These are phyloP conservation scores for Salix koriyanagi DNA, from an alignment of 345 rosid genomes.

Conservation along the genomic window DNA sequence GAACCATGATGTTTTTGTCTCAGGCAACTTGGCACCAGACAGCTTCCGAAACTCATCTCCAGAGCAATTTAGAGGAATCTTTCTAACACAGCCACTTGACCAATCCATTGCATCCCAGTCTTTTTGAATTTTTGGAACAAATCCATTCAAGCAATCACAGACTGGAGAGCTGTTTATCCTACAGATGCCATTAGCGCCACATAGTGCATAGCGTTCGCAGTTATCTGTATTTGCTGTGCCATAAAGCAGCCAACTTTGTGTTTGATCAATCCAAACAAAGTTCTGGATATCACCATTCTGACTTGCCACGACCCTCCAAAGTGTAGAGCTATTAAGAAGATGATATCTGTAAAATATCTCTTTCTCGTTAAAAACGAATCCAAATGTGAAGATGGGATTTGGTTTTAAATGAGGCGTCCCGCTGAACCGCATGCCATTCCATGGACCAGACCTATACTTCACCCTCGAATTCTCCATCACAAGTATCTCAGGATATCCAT, in stretches of 20 bases:
- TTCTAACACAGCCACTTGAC: constrained; percentile 1
- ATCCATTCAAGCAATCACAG: constrained; percentile 2
- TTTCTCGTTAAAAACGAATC: not conserved
- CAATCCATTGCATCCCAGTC: not conserved
- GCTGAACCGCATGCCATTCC: constrained; percentile 27
- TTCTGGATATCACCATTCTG: not conserved
- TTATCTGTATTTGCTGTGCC: not conserved
- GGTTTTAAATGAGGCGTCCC: constrained; percentile 2
- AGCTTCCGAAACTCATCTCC: constrained; percentile 15
- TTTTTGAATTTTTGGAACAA: not conserved
- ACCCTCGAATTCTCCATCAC: constrained; percentile 12
- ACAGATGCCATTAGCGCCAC: not conserved
- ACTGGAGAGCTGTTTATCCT: not conserved
- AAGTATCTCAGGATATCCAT: constrained; percentile 26
- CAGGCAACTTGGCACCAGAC: constrained; percentile 7
- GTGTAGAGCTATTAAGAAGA: not conserved
- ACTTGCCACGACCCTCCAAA: not conserved
- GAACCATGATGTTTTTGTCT: constrained; percentile 2
- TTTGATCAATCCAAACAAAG: not conserved
- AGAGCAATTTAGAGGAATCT: not conserved
- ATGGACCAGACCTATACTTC: constrained; percentile 29
- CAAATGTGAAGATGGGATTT: not conserved
- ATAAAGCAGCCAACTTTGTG: not conserved
- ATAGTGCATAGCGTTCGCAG: not conserved
- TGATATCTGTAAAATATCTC: not conserved